phyloP scores from a whole-genome alignment of 495 filamentous ascomycete species.

The Podospora sp. region DNA sequence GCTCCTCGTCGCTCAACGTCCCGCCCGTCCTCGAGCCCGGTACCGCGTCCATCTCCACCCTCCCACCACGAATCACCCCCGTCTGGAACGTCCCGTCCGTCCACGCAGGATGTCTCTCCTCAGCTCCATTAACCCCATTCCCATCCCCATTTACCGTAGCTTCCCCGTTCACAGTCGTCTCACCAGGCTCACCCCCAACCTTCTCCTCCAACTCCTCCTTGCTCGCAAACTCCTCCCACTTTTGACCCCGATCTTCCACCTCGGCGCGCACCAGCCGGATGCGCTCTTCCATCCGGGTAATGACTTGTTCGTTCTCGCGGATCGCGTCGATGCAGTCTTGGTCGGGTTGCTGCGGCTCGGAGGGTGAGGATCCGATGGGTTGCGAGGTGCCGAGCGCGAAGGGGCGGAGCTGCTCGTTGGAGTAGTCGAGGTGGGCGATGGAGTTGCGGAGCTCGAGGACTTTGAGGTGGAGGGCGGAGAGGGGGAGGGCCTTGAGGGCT shows the following conservation, averaged over 20 bases:
- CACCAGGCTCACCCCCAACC: not conserved
- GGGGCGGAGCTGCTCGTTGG: slow-evolving; percentile 70
- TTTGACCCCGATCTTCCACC: slow-evolving; percentile 72
- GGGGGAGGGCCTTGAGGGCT: slow-evolving; percentile 72
- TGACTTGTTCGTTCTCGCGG: slow-evolving; percentile 74
- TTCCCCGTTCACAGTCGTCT: slow-evolving; percentile 8
- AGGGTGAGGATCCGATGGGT: slow-evolving; percentile 26
- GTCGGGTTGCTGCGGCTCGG: slow-evolving; percentile 62
- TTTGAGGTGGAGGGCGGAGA: slow-evolving; percentile 75
- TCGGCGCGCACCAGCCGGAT: slow-evolving; percentile 69
- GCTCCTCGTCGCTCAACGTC: slow-evolving; percentile 51
- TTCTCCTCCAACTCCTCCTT: slow-evolving; percentile 35
- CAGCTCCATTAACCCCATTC: slow-evolving; percentile 11
- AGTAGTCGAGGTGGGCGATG: slow-evolving; percentile 77
- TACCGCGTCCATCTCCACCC: slow-evolving; percentile 40
- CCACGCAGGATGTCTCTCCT: slow-evolving; percentile 46
- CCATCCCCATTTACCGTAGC: slow-evolving; percentile 18
- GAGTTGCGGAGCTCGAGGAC: slow-evolving; percentile 79
- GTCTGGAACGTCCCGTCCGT: slow-evolving; percentile 59
- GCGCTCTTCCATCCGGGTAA: slow-evolving; percentile 71
- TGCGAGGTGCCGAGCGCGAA: slow-evolving; percentile 51
- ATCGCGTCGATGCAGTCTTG: slow-evolving; percentile 69
- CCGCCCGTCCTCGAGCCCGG: slow-evolving; percentile 27
- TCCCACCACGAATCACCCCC: slow-evolving; percentile 46
- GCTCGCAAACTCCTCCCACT: slow-evolving; percentile 63